Evolutionary conservation across 2,329 filamentous ascomycete genomes (phyloP).

Genomic region (Botrytis deweyae): DNA sequence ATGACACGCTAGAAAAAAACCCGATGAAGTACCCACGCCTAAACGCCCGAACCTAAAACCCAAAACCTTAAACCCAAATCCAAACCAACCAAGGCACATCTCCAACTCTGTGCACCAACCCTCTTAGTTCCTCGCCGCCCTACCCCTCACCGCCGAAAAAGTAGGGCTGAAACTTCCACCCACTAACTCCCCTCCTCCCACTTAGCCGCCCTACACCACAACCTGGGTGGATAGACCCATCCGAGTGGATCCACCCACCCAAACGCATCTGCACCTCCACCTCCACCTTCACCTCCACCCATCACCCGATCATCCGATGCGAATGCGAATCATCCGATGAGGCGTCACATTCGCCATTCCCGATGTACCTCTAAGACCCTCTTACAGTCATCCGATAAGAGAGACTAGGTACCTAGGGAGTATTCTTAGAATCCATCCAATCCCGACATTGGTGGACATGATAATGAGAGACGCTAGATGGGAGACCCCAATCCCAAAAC

Average conservation of each 20-base stretch:
- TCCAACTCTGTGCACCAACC: not conserved
- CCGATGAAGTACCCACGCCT: not conserved
- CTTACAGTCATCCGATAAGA: not conserved
- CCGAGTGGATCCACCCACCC: not conserved
- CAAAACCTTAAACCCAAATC: not conserved
- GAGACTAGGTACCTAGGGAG: not conserved
- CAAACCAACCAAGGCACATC: not conserved
- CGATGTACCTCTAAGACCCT: not conserved
- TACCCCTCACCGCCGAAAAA: not conserved
- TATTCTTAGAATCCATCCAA: not conserved
- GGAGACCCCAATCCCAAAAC: not conserved
- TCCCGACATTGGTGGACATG: not conserved
- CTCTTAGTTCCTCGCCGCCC: not conserved
- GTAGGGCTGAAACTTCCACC: not conserved
- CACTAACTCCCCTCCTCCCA: not conserved
- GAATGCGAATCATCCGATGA: slow-evolving; percentile 1
- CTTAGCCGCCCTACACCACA: not conserved
- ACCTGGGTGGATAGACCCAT: not conserved
- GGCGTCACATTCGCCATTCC: not conserved
- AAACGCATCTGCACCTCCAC: not conserved
- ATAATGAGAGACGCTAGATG: not conserved
- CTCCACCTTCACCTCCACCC: not conserved
- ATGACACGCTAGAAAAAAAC: not conserved
- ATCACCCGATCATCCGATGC: not conserved
- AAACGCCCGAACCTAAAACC: not conserved